These are phyloP conservation scores for Vanilla planifolia DNA, from an alignment of 106 monocot species.

Conservation along the genomic window DNA sequence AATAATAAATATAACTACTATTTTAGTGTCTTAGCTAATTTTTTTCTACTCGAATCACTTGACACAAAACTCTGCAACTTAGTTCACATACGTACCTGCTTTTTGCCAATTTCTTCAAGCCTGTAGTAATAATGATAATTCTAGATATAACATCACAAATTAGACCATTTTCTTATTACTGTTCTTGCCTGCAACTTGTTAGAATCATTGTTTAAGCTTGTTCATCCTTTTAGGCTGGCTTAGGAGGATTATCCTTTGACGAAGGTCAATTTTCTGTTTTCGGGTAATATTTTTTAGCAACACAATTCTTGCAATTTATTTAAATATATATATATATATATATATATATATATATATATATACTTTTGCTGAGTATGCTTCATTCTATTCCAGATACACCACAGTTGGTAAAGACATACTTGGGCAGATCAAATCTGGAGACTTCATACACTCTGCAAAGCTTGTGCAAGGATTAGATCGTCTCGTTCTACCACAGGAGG, in stretches of 20 bases:
- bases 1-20: too few relatives aligned
- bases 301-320: not conserved
- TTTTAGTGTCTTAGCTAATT: too few relatives aligned
- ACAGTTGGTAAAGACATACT: constrained; percentile 68
- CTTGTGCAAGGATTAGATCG: constrained; percentile 71
- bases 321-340: not conserved
- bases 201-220: too few relatives aligned
- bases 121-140: too few relatives aligned
- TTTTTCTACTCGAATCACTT: not conserved
- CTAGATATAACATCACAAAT: too few relatives aligned
- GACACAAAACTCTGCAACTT: too few relatives aligned
- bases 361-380: not conserved
- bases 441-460: constrained; percentile 79
- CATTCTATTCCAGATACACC: constrained; percentile 43
- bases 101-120: too few relatives aligned
- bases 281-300: constrained; percentile 34
- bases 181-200: too few relatives aligned
- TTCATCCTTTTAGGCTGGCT: constrained; percentile 51
- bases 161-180: not conserved
- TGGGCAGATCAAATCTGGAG: constrained; percentile 80
- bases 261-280: constrained; percentile 98
- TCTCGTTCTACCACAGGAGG: constrained; percentile 48
- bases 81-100: too few relatives aligned
- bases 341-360: not conserved
- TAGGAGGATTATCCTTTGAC: constrained; percentile 92